phyloP scores from a whole-genome alignment of 495 filamentous ascomycete genomes.

The Acidomyces sp. region DNA sequence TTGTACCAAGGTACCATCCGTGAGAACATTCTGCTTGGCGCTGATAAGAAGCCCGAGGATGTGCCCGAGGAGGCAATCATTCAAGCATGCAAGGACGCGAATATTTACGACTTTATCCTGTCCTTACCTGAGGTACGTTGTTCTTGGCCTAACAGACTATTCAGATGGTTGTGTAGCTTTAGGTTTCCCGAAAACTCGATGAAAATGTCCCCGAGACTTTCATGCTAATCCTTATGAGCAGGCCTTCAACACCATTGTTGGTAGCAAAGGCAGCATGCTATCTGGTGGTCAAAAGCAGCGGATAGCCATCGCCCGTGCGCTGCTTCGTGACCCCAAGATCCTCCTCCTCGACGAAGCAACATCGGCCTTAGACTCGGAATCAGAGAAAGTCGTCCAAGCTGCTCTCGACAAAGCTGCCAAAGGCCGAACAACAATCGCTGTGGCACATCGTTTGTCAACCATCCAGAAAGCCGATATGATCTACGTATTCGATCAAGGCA shows the following conservation, averaged over 20 bases:
- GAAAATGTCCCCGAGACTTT: slow-evolving; percentile 17
- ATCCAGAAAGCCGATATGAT: slow-evolving; percentile 64
- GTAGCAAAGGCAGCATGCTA: slow-evolving; percentile 29
- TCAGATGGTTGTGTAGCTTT: neutral
- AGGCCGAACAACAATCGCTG: slow-evolving; percentile 68
- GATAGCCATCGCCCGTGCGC: slow-evolving; percentile 31
- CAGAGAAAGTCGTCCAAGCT: slow-evolving; percentile 57
- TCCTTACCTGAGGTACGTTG: slow-evolving; percentile 42
- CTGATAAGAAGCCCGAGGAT: slow-evolving; percentile 38
- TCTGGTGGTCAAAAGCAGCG: slow-evolving; percentile 37
- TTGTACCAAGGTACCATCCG: slow-evolving; percentile 74
- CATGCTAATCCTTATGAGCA: too few relatives aligned
- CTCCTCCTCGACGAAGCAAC: slow-evolving; percentile 79
- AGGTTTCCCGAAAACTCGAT: neutral
- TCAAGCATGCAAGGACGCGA: slow-evolving; percentile 71
- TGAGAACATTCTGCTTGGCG: slow-evolving; percentile 69
- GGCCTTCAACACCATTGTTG: slow-evolving; percentile 31
- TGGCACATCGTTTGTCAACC: slow-evolving; percentile 67
- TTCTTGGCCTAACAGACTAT: too few relatives aligned
- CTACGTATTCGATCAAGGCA: slow-evolving; percentile 57
- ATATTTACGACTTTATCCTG: slow-evolving; percentile 85
- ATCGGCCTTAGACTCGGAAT: slow-evolving; percentile 61
- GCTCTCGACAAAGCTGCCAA: slow-evolving; percentile 55
- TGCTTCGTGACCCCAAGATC: slow-evolving; percentile 63
- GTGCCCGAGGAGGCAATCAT: slow-evolving; percentile 56